A percentile compares a stretch with the other conserved stretches of the same genome.
Conservation (phyloP, 306 rosid genomes). For the Arachis stenosperma region DNA sequence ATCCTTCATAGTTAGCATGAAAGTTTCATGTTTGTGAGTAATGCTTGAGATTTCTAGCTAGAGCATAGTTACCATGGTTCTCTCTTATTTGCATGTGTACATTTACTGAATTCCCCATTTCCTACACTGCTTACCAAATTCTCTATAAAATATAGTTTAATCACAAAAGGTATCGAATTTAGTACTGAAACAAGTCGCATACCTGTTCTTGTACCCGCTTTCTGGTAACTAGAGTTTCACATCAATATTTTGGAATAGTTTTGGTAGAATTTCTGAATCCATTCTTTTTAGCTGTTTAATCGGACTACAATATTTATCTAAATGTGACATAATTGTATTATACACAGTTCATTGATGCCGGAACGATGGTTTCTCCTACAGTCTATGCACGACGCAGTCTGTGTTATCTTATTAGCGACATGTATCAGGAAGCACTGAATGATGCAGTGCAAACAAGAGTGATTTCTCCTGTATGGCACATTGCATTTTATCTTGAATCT, state of each 20-base stretch:
- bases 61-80: neutral
- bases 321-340: conserved; percentile 27
- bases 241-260: conserved; percentile 7
- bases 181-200: too few relatives aligned
- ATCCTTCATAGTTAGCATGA: too few relatives aligned
- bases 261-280: conserved; percentile 15
- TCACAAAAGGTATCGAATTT: too few relatives aligned
- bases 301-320: neutral
- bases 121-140: too few relatives aligned
- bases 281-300: conserved; percentile 21
- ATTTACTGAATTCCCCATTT: too few relatives aligned
- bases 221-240: neutral
- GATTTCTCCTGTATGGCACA: conserved; percentile 72
- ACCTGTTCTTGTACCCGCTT: too few relatives aligned
- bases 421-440: conserved; percentile 66
- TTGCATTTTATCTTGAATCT: conserved; percentile 86
- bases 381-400: conserved; percentile 70
- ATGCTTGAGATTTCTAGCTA: conserved; percentile 1
- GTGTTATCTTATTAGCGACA: conserved; percentile 70
- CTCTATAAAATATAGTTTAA: too few relatives aligned
- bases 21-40: too few relatives aligned
- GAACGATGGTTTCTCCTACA: conserved; percentile 84
- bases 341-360: conserved; percentile 68
- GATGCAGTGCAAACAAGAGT: conserved; percentile 83
- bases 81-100: too few relatives aligned